Evolutionary conservation across 352 stramenopile genomes (phyloP), one percentile per base, ranked within the genome.

Genomic region (Globisporangium iwayamae): DNA sequence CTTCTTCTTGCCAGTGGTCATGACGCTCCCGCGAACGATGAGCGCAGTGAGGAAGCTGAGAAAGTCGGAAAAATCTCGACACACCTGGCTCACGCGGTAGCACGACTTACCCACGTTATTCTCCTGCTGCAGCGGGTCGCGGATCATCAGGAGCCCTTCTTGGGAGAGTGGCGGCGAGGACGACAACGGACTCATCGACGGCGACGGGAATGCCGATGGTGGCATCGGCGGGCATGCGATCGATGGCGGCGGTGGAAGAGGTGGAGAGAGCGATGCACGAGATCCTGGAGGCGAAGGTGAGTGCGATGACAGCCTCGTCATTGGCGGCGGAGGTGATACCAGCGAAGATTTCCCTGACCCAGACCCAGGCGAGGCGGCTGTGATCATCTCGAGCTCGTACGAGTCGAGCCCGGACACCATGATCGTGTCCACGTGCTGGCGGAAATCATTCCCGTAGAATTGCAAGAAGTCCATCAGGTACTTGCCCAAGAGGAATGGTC

Each of bases 81-180:
- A 84, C 20, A 95, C 81, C 74, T 95, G 86, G 32, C 81, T 93
- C 25, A 93, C 83, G 13, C 86, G 79, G 55, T 93, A 95, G 65
- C 86, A 95, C 10, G 81, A 89, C 65, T 91, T 90, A 36, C 86
- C 86, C 1, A 95, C 82, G 50, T 95, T 95, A 67, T 95, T 95
- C 7, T 73, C 69, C 2, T 66, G 67, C 39, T 89, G 73, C 8
- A 95, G 69, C 9, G 86, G 86, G 38, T 95, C 86, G 55, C 85
- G 74, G 18, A 95, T 89, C 6, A 85, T 72, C n/a, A 95, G 62
- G 4, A 75, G 62, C 4, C 76, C 71, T 41, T 88, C 76, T 2
- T 72, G 75, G 22, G 71, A 73, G 28, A 74, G 52, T 9, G 65
- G 61, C 0, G 65, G 55, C 0, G 54, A 36, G 3, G 58, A 22